Conservation (phyloP, 345 rosid species). For the Noccaea bulbosa region DNA sequence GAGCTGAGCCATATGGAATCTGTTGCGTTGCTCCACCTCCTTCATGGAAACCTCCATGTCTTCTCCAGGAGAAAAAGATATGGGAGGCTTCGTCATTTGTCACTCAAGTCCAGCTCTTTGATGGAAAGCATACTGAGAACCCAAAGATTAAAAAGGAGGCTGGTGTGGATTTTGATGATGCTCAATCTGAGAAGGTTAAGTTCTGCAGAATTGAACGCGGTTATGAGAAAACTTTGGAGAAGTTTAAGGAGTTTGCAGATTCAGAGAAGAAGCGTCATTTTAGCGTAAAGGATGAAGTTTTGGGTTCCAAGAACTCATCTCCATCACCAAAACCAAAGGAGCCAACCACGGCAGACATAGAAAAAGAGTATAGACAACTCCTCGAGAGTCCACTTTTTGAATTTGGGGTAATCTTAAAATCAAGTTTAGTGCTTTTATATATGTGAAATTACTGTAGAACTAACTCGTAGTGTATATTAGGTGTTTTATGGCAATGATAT, state of each 20-base stretch:
- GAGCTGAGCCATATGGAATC: slow-evolving; percentile 65
- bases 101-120: slow-evolving; percentile 57
- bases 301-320: slow-evolving; percentile 32
- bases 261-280: slow-evolving; percentile 55
- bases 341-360: slow-evolving; percentile 53
- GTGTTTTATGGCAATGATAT: slow-evolving; percentile 59
- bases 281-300: slow-evolving; percentile 27
- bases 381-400: slow-evolving; percentile 58
- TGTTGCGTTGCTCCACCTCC: slow-evolving; percentile 79
- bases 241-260: slow-evolving; percentile 58
- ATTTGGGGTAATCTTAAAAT: slow-evolving; percentile 55
- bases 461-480: slow-evolving; percentile 47
- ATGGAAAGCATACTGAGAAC: slow-evolving; percentile 44
- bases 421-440: slow-evolving; percentile 26
- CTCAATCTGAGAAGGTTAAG: slow-evolving; percentile 38
- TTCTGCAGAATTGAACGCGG: slow-evolving; percentile 45
- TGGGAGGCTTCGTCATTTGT: slow-evolving; percentile 57
- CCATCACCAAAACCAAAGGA: slow-evolving; percentile 34
- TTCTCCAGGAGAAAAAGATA: slow-evolving; percentile 47
- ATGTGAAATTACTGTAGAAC: not conserved
- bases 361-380: slow-evolving; percentile 63
- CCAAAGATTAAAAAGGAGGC: slow-evolving; percentile 36
- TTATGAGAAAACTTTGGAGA: slow-evolving; percentile 53
- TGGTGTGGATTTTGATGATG: slow-evolving; percentile 38
- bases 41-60: slow-evolving; percentile 73